These are phyloP conservation scores for Schizosaccharomyces osmophilus DNA, from an alignment of 805 yeast genomes.

Conservation along the genomic window DNA sequence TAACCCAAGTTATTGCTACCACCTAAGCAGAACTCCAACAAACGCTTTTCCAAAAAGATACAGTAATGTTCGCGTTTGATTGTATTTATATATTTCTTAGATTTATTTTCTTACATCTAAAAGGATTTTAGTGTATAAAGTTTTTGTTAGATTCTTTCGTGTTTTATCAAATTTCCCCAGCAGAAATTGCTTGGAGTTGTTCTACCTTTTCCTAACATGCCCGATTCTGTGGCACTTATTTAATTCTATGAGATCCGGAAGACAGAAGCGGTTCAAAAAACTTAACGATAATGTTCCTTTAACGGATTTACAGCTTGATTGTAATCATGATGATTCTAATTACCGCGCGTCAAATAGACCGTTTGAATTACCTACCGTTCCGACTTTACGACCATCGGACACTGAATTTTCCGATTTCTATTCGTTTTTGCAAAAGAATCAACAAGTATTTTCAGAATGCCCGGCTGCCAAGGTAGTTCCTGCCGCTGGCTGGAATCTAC, in stretches of 20 bases:
- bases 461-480: constrained; percentile 62
- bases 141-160: background rate
- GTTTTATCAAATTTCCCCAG: background rate
- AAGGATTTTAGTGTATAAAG: background rate
- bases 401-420: background rate
- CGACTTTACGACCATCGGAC: background rate
- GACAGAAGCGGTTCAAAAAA: background rate
- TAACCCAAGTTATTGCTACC: background rate
- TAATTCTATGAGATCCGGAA: background rate
- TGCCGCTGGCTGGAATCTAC: constrained; percentile 25
- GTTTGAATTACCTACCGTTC: background rate
- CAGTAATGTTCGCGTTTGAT: background rate
- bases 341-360: background rate
- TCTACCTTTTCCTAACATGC: background rate
- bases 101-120: background rate
- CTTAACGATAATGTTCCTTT: background rate
- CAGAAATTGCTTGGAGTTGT: background rate
- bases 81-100: background rate
- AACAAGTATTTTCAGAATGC: constrained; percentile 12
- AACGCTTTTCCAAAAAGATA: background rate
- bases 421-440: background rate
- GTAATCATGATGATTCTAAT: background rate
- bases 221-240: background rate
- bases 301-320: background rate
- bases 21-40: background rate